phyloP scores from a whole-genome alignment of 2,329 filamentous ascomycete species.

The Coniochaeta prunicola region DNA sequence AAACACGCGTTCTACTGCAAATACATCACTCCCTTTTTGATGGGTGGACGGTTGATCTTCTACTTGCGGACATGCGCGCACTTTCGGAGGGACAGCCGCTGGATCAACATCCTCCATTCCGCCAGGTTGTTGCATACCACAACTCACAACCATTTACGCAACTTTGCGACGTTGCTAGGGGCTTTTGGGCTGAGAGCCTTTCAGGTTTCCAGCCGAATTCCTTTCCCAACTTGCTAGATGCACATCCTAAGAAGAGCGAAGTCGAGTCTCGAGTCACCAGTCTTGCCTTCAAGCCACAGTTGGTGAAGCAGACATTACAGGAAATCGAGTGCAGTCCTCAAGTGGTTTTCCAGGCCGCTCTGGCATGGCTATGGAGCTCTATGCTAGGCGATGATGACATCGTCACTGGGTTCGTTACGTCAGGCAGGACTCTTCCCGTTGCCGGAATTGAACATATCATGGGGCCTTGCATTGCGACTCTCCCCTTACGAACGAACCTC shows the following conservation, averaged over 20 bases:
- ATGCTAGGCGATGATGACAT: constrained; percentile 61
- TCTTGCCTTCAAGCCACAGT: constrained; percentile 13
- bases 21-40: constrained; percentile 85
- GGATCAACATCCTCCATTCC: constrained; percentile 49
- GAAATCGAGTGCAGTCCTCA: constrained; percentile 52
- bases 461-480: constrained; percentile 71
- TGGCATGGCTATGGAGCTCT: constrained; percentile 57
- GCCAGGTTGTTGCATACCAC: constrained; percentile 47
- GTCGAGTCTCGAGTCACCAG: background rate
- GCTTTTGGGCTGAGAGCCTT: constrained; percentile 67
- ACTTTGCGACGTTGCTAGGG: constrained; percentile 33
- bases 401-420: constrained; percentile 71
- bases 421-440: constrained; percentile 70
- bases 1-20: constrained; percentile 37
- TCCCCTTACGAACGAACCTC: constrained; percentile 64
- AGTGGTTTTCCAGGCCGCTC: constrained; percentile 67
- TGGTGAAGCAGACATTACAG: constrained; percentile 28
- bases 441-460: constrained; percentile 63
- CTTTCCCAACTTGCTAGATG: constrained; percentile 47
- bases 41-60: constrained; percentile 82
- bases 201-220: constrained; percentile 43
- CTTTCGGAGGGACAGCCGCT: constrained; percentile 30
- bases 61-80: constrained; percentile 57
- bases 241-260: background rate
- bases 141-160: constrained; percentile 14